Evolutionary conservation across 257 asterid species (phyloP), one percentile per base, ranked within the genome.

Genomic region (Lycium barbarum): DNA sequence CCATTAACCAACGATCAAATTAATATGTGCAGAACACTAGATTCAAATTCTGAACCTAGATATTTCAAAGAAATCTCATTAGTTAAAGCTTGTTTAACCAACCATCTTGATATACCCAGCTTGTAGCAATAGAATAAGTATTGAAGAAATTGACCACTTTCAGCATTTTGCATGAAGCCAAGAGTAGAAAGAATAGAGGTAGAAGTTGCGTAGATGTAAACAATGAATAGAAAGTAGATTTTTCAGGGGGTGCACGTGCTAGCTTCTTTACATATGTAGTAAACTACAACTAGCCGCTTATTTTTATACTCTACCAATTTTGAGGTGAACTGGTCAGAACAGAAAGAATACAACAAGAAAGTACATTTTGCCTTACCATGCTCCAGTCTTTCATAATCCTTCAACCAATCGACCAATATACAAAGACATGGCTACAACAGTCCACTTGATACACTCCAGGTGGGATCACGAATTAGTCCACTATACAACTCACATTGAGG

Each of bases 351-450:
- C 49, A 53, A 78, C 65, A 33, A 53, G 6, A 26, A 3, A 0
- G 5, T 53, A 78, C 22, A 78, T 53, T 78, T 14, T 78, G 66
- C 65, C 82, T 78, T 26, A 33, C 33, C 26, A 53, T 78, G 66
- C 33, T 51, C 82, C 49, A 15, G 8, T 53, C 51, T 15, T 17
- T 38, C 53, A 78, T 51, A 51, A 15, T 26, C 22, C 47, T 78
- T 26, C 33, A 78, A 33, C 49, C 65, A 78, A 51, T 78, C 82
- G 49, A 53, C 82, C 66, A 33, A 47, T 54, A 14, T 57, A 78
- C 15, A 78, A 76, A 14, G 49, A 53, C 6, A 53, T 26, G 20
- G 47, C 82, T 78, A 78, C 82, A 53, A 53, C 82, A 78, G 82
- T 33, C 82, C 82, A 78, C 65, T 53, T 53, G 33, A 78, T 26